Evolutionary conservation across 805 yeast genomes (phyloP).

Genomic region (Ogataea kodamae): DNA sequence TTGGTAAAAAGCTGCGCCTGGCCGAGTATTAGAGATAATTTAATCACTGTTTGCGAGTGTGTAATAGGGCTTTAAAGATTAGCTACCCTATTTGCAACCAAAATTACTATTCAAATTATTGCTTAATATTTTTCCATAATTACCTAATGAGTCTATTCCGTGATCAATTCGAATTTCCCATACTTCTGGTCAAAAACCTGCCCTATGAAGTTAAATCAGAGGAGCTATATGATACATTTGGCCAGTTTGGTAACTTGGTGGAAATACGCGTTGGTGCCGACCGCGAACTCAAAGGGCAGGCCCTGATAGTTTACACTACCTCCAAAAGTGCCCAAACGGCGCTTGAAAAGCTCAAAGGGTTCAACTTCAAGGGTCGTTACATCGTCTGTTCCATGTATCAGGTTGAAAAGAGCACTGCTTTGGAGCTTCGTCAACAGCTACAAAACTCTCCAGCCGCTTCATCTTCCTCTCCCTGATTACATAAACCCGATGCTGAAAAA

Average conservation of each 20-base stretch:
- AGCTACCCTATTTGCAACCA: too few relatives aligned
- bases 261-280: slow-evolving; percentile 48
- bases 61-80: too few relatives aligned
- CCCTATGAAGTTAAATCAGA: slow-evolving; percentile 47
- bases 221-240: slow-evolving; percentile 50
- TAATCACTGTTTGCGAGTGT: too few relatives aligned
- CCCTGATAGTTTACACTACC: slow-evolving; percentile 51
- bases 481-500: too few relatives aligned
- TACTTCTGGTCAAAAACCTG: slow-evolving; percentile 51
- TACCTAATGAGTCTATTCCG: slow-evolving; percentile 15
- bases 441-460: not conserved
- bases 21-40: slow-evolving; percentile 49
- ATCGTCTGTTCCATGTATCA: slow-evolving; percentile 48
- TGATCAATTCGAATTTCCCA: slow-evolving; percentile 30
- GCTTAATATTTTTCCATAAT: too few relatives aligned
- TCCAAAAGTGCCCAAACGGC: slow-evolving; percentile 48
- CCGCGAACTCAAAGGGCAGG: slow-evolving; percentile 45
- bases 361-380: slow-evolving; percentile 56
- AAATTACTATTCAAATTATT: too few relatives aligned
- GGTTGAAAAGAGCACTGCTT: slow-evolving; percentile 38
- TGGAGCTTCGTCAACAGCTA: slow-evolving; percentile 15
- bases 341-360: slow-evolving; percentile 54
- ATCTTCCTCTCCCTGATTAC: too few relatives aligned
- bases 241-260: slow-evolving; percentile 52
- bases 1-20: slow-evolving; percentile 60